Evolutionary conservation across 1,284 basidiomycete species (phyloP), one percentile per base, ranked within the genome.

Genomic region (Singerocomus inundabilis): DNA sequence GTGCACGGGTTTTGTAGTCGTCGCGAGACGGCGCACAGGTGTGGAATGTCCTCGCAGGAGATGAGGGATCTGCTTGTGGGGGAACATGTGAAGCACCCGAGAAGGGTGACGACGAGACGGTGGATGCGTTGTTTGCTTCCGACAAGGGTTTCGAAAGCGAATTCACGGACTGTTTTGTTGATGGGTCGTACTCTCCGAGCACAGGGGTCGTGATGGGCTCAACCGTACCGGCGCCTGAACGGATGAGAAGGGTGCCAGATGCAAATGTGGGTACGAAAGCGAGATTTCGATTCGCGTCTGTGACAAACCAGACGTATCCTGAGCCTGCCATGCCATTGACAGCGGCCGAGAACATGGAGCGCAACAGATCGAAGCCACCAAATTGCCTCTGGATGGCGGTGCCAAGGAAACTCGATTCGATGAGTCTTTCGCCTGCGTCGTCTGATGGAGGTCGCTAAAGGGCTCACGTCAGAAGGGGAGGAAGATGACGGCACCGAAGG

Each of bases 221-320:
- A 53, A 67, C 55, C 8, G 57, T 59, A 25, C 64, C 65, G 0
- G 45, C 11, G 37, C 78, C 71, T 29, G 84, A 84, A 37, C 83
- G 77, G 54, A 96, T 80, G 58, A 99, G 84, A 16, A 98, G 76
- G 0, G 95, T 96, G 11, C 94, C 94, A 0, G 92, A 78, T 6
- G 91, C 95, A 63, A 92, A 93, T 0, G 96, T 97, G 15, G 90
- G 86, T 33, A 91, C 70, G 52, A 93, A 78, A 21, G 82, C 91
- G 31, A 91, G 78, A 49, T 76, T 75, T 12, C 82, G 83, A 6
- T 70, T 64, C 21, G 71, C 64, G 72, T 95, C 90, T 2, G 80
- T 79, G 49, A 93, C 89, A 58, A 93, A 80, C 93, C 91, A 95
- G 47, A 96, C 79, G 76, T 81, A 98, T 56, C 96, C 96, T 53